Evolutionary conservation across 192 early-diverging fungal species (phyloP).

Genomic region (Chytriomyces sp.): DNA sequence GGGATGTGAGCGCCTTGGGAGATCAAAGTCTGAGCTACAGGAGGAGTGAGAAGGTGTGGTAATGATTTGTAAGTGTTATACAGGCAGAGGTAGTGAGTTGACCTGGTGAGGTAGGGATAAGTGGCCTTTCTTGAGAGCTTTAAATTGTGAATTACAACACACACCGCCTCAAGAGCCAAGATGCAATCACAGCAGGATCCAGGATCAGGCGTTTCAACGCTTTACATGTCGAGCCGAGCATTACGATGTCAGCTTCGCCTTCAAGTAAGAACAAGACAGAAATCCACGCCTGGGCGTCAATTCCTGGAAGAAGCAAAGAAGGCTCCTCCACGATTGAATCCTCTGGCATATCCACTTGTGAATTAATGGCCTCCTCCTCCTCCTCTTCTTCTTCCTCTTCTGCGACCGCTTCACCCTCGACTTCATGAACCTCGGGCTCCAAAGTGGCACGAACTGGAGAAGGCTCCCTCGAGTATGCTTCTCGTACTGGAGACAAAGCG

Average conservation of each 20-base stretch:
- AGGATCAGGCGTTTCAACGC: slow-evolving; percentile 6
- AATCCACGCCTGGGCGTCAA: slow-evolving; percentile 16
- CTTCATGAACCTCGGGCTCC: neutral
- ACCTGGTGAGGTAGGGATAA: neutral
- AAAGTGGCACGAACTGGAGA: neutral
- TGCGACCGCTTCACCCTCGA: neutral
- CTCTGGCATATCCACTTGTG: neutral
- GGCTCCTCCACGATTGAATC: neutral
- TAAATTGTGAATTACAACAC: neutral
- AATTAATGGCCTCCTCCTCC: neutral
- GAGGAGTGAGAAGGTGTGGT: slow-evolving; percentile 14
- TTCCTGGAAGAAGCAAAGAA: neutral
- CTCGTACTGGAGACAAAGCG: neutral
- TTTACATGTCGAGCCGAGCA: slow-evolving; percentile 1
- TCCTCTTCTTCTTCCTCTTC: neutral
- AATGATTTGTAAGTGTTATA: slow-evolving; percentile 24
- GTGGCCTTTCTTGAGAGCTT: neutral
- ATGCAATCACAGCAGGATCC: slow-evolving; percentile 25
- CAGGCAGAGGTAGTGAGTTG: slow-evolving; percentile 27
- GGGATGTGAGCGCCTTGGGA: slow-evolving; percentile 34
- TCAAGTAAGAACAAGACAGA: slow-evolving; percentile 10
- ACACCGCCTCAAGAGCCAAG: slow-evolving; percentile 28
- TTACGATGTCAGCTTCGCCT: slow-evolving; percentile 13
- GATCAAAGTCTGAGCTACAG: slow-evolving; percentile 17
- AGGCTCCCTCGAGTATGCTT: neutral